Conservation (phyloP, 225 moss, liverwort and hornwort genomes). For the Thuidium tamariscinum region DNA sequence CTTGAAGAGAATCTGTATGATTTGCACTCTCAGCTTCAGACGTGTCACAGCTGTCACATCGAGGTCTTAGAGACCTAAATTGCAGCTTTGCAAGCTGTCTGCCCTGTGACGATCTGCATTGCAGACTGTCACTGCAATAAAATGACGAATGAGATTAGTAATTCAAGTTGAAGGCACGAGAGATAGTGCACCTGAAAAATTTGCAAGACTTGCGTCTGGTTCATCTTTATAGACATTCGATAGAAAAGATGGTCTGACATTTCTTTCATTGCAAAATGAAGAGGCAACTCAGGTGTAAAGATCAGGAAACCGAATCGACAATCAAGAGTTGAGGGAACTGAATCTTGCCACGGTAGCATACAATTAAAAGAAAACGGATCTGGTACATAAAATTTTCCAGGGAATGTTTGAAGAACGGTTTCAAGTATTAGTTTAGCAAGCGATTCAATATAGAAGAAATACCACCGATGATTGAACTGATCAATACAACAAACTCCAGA, state of each 20-base stretch:
- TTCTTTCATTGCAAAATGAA: not conserved
- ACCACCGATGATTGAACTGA: not conserved
- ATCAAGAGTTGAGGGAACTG: not conserved
- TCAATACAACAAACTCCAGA: not conserved
- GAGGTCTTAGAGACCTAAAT: slow-evolving; percentile 16
- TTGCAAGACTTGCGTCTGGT: not conserved
- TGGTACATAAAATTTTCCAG: not conserved
- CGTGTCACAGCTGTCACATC: slow-evolving; percentile 6
- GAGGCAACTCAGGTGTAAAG: not conserved
- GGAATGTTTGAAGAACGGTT: not conserved
- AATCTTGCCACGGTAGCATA: not conserved
- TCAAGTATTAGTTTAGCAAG: not conserved
- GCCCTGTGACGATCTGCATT: not conserved
- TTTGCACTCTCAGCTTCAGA: slow-evolving; percentile 9
- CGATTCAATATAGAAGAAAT: not conserved
- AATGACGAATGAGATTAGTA: not conserved
- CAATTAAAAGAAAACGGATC: not conserved
- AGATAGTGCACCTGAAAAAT: not conserved
- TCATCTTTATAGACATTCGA: not conserved
- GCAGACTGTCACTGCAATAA: slow-evolving; percentile 24
- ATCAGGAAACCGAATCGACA: not conserved
- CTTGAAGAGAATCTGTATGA: not conserved
- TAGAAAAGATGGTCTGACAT: not conserved
- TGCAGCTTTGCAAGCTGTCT: slow-evolving; percentile 20
- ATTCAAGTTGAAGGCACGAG: not conserved